Base-by-base conservation (phyloP, 805 yeast genomes). In the Kazachstania taianensis region DNA sequence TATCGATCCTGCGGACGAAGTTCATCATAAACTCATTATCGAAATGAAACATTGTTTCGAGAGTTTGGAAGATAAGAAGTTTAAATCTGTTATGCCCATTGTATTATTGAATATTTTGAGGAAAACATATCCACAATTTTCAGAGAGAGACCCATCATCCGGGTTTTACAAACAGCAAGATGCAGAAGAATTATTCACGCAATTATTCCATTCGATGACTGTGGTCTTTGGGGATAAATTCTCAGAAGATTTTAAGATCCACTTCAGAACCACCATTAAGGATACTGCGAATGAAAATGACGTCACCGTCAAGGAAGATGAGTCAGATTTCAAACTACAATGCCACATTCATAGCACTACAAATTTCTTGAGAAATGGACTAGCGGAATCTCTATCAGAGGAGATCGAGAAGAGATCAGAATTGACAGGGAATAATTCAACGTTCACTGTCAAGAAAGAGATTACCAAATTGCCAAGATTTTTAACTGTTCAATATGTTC, bases 131-230 rank as follows among this genome's bases (percentile, higher is more conserved):
- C 96, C 97, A 2, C 97, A 92, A 61, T 92, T 92, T 60, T 82
- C 81, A 29, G 96, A 89, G 55, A 73, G 75, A 41, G 80, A 75
- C 41, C 62, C 65, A 20, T 65, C 66, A 34, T 61, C 65, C 29
- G 96, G 96, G 1, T 62, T 70, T 38, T 81, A 72, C 54, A 86
- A 84, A 59, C 98, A 92, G 63, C 99, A 92, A 62, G 99, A 92
- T 65, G 98, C 98, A 0, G 99, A 92, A 63, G 99, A 92, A 57
- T 81, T 89, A 13, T 86, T 76, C 62, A 79, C 96, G 6, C 89
- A 81, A 56, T 69, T 92, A 34, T 61, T 87, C 43, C 62, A 65
- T 24, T 61, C 69, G 22, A 57, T 84, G 41, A 57, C 69, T 25
- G 50, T 59, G 16, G 69, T 66, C 9, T 49, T 57, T 39, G 70